Percentiles rank a stretch among this genome's conserved stretches.
These are phyloP conservation scores for Austroboletus festivus DNA, from an alignment of 768 basidiomycete species.

Conservation along the genomic window DNA sequence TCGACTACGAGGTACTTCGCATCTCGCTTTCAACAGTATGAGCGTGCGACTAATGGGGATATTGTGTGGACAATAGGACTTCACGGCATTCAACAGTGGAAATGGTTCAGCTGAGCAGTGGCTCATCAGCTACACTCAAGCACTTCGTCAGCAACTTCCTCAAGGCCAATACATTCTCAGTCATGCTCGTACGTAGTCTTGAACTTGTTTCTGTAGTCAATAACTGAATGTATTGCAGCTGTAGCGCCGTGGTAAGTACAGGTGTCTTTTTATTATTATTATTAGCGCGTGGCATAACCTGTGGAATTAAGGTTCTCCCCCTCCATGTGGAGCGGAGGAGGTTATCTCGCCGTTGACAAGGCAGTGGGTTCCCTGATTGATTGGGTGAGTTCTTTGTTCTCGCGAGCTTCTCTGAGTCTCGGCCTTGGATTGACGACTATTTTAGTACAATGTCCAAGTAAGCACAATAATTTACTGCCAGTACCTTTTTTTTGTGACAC, in stretches of 20 bases:
- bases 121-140: slow-evolving; percentile 31
- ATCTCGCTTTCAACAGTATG: not conserved
- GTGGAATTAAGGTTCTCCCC: slow-evolving; percentile 18
- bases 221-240: slow-evolving; percentile 8
- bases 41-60: not conserved
- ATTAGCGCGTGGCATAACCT: not conserved
- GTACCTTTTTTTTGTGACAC: not conserved
- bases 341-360: slow-evolving; percentile 35
- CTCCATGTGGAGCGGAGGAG: slow-evolving; percentile 22
- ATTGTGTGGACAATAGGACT: slow-evolving; percentile 20
- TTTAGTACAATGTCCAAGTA: slow-evolving; percentile 39
- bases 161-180: slow-evolving; percentile 33
- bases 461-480: not conserved
- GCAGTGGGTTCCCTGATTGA: slow-evolving; percentile 43
- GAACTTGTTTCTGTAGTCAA: not conserved
- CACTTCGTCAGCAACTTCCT: slow-evolving; percentile 32
- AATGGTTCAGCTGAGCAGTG: slow-evolving; percentile 38
- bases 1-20: slow-evolving; percentile 45
- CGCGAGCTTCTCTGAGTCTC: not conserved
- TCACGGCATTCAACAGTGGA: slow-evolving; percentile 28
- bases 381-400: slow-evolving; percentile 32
- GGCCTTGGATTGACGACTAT: not conserved
- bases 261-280: not conserved
- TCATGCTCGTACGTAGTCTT: slow-evolving; percentile 31
- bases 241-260: slow-evolving; percentile 18